Evolutionary conservation across 2,329 filamentous ascomycete genomes (phyloP), one percentile per base, ranked within the genome.

Genomic region (Corynespora cassiicola): DNA sequence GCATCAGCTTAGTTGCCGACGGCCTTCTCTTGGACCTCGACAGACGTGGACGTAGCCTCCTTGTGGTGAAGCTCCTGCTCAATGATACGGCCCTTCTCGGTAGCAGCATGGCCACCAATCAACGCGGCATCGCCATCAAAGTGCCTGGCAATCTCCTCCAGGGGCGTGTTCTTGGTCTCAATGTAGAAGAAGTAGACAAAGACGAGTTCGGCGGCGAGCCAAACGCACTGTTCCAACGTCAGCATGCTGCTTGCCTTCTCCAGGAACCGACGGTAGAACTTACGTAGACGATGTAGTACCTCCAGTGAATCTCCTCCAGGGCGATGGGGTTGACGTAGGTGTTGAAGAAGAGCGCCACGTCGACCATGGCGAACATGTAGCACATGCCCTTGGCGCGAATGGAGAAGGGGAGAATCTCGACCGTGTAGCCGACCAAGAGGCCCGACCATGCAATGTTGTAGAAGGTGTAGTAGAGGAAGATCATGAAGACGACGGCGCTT

Each of bases 381-480:
- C 73, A 66, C 55, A 73, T 53, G 34, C 70, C 68, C 60, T 55
- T 69, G 18, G 77, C 69, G 39, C 70, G 68, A 39, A 80, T 75
- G 41, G 66, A 62, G 57, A 72, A 75, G 4, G 71, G 70, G 20
- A 74, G 54, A 43, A 78, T 74, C 52, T 77, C 75, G 32, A 71
- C 68, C 10, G 64, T 61, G 53, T 76, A 77, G 11, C 65, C 68
- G 12, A 75, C 65, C 1, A 71, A 60, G 7, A 77, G 61, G 16
- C 71, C 4, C 45, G 42, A 44, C 36, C 45, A 46, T 4, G 49
- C 52, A 23, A 51, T 39, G 27, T 50, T 43, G 32, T 50, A 50
- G 31, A 31, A 36, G 10, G 30, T 33, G 23, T 47, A 50, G 46
- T 36, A 50, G 12, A 51, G 22, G 35, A 50, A 55, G 22, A 55